phyloP scores from a whole-genome alignment of 2,329 filamentous ascomycete species.

The Chaetomium globosum region DNA sequence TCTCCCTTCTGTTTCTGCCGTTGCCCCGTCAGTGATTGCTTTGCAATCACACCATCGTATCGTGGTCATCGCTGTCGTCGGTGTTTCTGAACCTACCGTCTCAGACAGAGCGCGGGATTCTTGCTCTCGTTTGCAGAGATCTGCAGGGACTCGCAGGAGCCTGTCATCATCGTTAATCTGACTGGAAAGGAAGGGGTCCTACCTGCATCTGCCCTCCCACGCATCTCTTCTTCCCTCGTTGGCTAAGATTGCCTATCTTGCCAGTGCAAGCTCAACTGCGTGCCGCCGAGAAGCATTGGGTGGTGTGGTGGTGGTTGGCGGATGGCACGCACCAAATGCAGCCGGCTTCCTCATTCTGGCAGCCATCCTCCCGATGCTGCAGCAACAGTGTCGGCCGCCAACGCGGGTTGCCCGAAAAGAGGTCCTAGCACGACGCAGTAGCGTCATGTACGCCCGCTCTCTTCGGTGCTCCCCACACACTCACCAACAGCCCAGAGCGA shows the following conservation, averaged over 20 bases:
- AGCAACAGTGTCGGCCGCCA: conserved; percentile 8
- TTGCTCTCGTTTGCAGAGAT: conserved; percentile 7
- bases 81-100: not conserved
- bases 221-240: not conserved
- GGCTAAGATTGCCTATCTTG: not conserved
- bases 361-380: not conserved
- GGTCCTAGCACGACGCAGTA: conserved; percentile 14
- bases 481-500: not conserved
- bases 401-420: conserved; percentile 23
- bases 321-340: not conserved
- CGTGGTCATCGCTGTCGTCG: not conserved
- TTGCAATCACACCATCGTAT: not conserved
- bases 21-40: not conserved
- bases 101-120: not conserved
- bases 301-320: not conserved
- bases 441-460: conserved; percentile 6
- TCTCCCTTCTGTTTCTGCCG: not conserved
- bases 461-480: not conserved
- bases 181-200: conserved; percentile 12
- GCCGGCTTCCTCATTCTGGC: conserved; percentile 16
- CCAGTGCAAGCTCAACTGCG: not conserved
- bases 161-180: conserved; percentile 2
- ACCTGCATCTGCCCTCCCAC: conserved; percentile 8
- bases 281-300: not conserved
- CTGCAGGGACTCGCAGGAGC: conserved; percentile 17